Evolutionary conservation across 2,329 filamentous ascomycete genomes (phyloP).

Genomic region (Ceratocystis alfenasii): DNA sequence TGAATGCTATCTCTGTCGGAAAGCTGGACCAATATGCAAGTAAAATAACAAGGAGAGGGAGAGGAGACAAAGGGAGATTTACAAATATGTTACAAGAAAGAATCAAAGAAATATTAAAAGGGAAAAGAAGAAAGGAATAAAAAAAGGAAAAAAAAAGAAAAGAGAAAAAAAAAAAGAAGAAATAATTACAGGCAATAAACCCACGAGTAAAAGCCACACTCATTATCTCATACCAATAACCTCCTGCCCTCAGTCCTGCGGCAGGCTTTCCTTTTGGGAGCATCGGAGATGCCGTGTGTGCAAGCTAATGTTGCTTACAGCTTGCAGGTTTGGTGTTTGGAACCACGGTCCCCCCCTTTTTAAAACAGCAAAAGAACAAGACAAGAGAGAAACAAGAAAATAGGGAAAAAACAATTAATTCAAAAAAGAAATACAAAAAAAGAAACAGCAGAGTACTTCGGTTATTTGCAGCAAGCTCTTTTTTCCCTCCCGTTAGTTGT

Average conservation of each 20-base stretch:
- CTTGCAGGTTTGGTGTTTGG: not conserved
- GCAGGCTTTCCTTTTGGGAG: not conserved
- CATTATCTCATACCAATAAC: too few relatives aligned
- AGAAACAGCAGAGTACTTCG: not conserved
- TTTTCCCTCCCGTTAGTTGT: not conserved
- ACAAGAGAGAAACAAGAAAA: not conserved
- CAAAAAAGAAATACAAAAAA: not conserved
- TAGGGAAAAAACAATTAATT: not conserved
- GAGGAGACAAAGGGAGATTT: not conserved
- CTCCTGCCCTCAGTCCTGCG: not conserved
- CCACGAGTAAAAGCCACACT: too few relatives aligned
- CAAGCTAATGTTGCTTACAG: not conserved
- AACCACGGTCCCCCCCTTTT: too few relatives aligned
- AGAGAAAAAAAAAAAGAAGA: too few relatives aligned
- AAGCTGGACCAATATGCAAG: not conserved
- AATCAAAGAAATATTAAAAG: not conserved
- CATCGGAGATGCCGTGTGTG: constrained; percentile 14
- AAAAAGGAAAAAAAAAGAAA: constrained; percentile 2
- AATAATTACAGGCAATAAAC: too few relatives aligned
- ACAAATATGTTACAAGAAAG: not conserved
- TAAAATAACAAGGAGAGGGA: not conserved
- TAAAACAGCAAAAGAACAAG: not conserved
- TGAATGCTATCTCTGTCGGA: too few relatives aligned
- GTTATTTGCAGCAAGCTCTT: not conserved
- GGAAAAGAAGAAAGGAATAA: not conserved